Base-by-base conservation (phyloP, 1,284 basidiomycete species). In the Termitomyces sp. region DNA sequence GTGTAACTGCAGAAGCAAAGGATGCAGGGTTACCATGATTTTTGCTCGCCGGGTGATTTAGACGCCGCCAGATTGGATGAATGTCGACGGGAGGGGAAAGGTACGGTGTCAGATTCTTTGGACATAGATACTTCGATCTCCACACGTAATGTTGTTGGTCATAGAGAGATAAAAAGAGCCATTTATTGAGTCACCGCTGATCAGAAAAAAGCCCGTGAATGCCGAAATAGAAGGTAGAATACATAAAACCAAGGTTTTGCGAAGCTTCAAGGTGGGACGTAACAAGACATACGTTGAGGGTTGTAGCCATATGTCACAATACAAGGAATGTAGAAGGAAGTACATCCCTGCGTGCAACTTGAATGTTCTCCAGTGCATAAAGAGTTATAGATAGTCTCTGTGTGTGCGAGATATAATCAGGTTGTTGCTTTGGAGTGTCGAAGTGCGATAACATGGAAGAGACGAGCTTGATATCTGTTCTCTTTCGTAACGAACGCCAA, bases 161-260 rank as follows among this genome's bases (percentile, higher is more conserved):
- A 44, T 35, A 38, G 31, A n/a, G 28, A 40, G 31, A 31, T n/a
- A 46, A 33, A 50, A 40, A 48, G 49, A 52, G 38, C 35, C 28
- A 13, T 24, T 46, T 33, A 19, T 33, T 18, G n/a, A 37, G 34
- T 46, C 34, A 46, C 51, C 54, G 54, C 47, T 56, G 43, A 46
- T 33, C 34, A 56, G 46, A 53, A 46, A 53, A 49, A 18, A 56
- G 46, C 38, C 54, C 54, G 51, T 56, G 44, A 53, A 49, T 40
- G 42, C 46, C 47, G 50, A 53, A 14, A 48, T 31, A 26, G 46
- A 53, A 53, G 51, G 35, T 30, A 24, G 18, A 24, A 24, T n/a
- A n/a, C n/a, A 31, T 39, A 21, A 30, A 46, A 24, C n/a, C 34
- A 40, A 51, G 11, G 44, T 37, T 31, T 16, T 28, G 39, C 31